Evolutionary conservation across 352 stramenopile genomes (phyloP).

Genomic region (Phytopythium helicoides): DNA sequence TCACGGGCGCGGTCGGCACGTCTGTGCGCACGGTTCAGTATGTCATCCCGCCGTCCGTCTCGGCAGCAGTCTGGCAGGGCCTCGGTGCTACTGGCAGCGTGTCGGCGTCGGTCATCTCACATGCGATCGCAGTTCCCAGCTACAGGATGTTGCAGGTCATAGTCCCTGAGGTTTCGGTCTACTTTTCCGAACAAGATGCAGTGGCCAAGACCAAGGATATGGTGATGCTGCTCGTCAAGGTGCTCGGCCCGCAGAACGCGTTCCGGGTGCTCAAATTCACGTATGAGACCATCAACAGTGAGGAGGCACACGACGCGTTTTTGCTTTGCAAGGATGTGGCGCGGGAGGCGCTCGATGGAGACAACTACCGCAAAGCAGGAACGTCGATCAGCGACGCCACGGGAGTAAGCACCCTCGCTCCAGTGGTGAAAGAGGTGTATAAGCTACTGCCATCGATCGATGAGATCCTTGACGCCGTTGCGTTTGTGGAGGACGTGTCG

Average conservation of each 20-base stretch:
- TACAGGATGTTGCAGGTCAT: conserved; percentile 60
- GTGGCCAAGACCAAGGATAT: conserved; percentile 42
- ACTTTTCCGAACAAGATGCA: conserved; percentile 56
- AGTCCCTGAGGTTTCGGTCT: conserved; percentile 35
- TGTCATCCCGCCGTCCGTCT: conserved; percentile 57
- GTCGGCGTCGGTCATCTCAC: conserved; percentile 54
- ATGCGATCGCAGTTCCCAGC: conserved; percentile 63
- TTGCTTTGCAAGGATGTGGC: conserved; percentile 62
- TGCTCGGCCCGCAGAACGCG: conserved; percentile 69
- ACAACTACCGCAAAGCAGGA: conserved; percentile 61
- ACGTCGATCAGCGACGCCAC: conserved; percentile 38
- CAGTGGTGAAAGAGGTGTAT: conserved; percentile 46
- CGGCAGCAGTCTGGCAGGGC: conserved; percentile 58
- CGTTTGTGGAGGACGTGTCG: conserved; percentile 59
- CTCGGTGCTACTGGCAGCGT: conserved; percentile 59
- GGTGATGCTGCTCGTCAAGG: conserved; percentile 51
- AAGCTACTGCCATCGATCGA: conserved; percentile 63
- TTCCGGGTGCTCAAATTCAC: conserved; percentile 69
- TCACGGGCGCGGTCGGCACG: conserved; percentile 46
- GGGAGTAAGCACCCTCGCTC: conserved; percentile 36
- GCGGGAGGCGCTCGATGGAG: conserved; percentile 50
- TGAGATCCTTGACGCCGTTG: conserved; percentile 52
- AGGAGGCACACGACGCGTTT: conserved; percentile 67
- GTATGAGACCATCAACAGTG: conserved; percentile 74
- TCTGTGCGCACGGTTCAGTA: conserved; percentile 53